Conservation (phyloP, 106 monocot genomes). For the Dactylorhiza incarnata region DNA sequence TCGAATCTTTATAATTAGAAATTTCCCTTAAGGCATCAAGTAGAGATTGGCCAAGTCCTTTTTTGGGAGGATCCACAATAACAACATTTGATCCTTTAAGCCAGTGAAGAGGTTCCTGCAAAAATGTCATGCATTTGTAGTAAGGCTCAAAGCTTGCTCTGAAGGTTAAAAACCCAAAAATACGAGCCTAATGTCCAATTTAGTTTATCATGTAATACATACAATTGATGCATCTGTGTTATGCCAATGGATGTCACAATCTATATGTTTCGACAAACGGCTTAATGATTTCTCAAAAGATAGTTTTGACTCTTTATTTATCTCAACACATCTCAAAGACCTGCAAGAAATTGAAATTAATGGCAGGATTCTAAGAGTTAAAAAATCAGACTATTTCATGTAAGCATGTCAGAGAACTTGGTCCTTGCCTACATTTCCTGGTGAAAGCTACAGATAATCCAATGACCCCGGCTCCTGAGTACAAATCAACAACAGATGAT, state of each 20-base stretch:
- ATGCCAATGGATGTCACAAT: conserved; percentile 85
- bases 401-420: neutral
- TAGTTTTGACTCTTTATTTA: conserved; percentile 80
- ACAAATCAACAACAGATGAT: conserved; percentile 94
- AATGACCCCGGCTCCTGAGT: conserved; percentile 87
- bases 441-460: conserved; percentile 79
- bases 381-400: neutral
- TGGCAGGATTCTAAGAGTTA: neutral
- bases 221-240: conserved; percentile 92
- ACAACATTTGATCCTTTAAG: conserved; percentile 83
- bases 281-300: conserved; percentile 86
- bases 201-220: conserved; percentile 10
- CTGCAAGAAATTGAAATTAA: conserved; percentile 23
- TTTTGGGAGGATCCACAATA: conserved; percentile 98
- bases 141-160: neutral
- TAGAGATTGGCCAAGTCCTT: conserved; percentile 74
- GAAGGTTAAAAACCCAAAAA: neutral
- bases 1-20: conserved; percentile 24
- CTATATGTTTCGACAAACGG: conserved; percentile 63
- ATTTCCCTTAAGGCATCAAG: conserved; percentile 48
- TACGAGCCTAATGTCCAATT: neutral
- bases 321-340: conserved; percentile 93
- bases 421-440: conserved; percentile 84
- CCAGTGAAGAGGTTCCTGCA: conserved; percentile 91
- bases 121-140: conserved; percentile 9